These are phyloP conservation scores for Eustoma russellianum DNA, from an alignment of 257 asterid species.

Conservation along the genomic window DNA sequence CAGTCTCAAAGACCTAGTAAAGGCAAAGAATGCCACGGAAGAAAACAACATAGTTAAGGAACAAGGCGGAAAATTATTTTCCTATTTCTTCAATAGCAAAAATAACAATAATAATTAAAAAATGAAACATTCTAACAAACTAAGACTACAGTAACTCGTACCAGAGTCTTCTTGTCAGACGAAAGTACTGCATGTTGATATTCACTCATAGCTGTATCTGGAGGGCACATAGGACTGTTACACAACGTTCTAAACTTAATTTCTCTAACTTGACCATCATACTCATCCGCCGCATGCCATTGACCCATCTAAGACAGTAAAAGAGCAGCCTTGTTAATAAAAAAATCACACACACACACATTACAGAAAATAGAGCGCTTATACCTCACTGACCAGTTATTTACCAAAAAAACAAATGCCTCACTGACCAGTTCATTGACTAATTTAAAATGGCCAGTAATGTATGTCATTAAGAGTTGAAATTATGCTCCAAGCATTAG, in stretches of 20 bases:
- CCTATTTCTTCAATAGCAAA: neutral
- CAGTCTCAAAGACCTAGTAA: conserved; percentile 72
- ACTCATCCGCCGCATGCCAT: conserved; percentile 72
- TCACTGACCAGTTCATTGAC: too few species aligned
- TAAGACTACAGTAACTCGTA: conserved; percentile 13
- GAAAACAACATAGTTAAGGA: neutral
- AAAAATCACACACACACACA: neutral
- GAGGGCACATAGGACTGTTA: conserved; percentile 93
- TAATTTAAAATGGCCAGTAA: too few species aligned
- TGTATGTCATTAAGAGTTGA: too few species aligned
- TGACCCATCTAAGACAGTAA: conserved; percentile 54
- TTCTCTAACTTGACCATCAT: conserved; percentile 83
- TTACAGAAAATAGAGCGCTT: too few species aligned
- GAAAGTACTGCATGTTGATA: conserved; percentile 60
- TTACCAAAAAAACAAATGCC: too few species aligned
- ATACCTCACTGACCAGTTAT: too few species aligned
- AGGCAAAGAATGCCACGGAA: conserved; percentile 10
- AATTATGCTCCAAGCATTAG: too few species aligned
- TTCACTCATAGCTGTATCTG: conserved; percentile 88
- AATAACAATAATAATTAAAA: neutral
- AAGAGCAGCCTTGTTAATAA: conserved; percentile 1
- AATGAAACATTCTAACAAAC: neutral
- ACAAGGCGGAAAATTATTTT: too few species aligned
- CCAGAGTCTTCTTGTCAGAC: conserved; percentile 67
- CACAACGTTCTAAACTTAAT: conserved; percentile 62